Evolutionary conservation across 2,329 filamentous ascomycete species (phyloP).

Genomic region (Cercospora sesami): DNA sequence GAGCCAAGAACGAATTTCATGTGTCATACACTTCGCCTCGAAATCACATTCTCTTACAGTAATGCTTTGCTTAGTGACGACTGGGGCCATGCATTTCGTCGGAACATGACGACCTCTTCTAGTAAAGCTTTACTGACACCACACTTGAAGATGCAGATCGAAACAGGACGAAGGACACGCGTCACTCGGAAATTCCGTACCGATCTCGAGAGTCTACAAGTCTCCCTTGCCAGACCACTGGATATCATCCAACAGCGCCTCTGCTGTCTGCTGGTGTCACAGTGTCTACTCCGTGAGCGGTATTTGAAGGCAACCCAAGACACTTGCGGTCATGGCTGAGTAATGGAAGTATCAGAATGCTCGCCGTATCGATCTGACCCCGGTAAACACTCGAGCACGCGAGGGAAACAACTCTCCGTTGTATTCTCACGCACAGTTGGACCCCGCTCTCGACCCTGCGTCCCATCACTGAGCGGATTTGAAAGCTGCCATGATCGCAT

Average conservation of each 20-base stretch:
- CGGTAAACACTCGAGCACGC: not conserved
- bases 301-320: not conserved
- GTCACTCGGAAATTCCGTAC: not conserved
- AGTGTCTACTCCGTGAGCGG: not conserved
- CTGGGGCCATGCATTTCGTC: constrained; percentile 1
- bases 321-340: not conserved
- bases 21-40: constrained; percentile 5
- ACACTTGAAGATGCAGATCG: not conserved
- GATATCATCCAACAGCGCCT: not conserved
- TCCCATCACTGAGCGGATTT: not conserved
- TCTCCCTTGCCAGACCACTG: not conserved
- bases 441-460: not conserved
- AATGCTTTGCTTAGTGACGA: not conserved
- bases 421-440: not conserved
- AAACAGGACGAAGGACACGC: not conserved
- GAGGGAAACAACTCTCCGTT: not conserved
- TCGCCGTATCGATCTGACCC: not conserved
- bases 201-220: not conserved
- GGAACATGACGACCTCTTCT: not conserved
- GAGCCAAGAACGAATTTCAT: constrained; percentile 37
- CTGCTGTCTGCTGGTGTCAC: not conserved
- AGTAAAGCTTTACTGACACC: not conserved
- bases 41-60: not conserved
- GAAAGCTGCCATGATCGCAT: no score
- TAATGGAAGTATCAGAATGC: not conserved